These are phyloP conservation scores for Boechera divaricarpa DNA, from an alignment of 345 rosid species.

Conservation along the genomic window DNA sequence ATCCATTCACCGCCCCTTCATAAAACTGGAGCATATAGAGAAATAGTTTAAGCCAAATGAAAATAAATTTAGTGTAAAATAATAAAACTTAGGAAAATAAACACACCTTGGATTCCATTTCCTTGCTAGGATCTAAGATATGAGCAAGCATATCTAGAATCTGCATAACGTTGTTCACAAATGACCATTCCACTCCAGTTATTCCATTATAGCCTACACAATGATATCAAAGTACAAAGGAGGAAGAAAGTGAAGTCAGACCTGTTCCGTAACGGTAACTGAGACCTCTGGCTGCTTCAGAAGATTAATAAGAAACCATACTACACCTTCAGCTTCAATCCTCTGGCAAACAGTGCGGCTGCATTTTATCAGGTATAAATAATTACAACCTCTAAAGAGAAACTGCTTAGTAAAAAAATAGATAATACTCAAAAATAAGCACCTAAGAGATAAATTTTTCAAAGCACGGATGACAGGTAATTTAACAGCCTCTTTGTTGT, in stretches of 20 bases:
- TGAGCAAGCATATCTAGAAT: slow-evolving; percentile 69
- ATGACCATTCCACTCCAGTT: neutral
- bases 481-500: slow-evolving; percentile 54
- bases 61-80: slow-evolving; percentile 25
- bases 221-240: slow-evolving; percentile 10
- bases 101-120: slow-evolving; percentile 82
- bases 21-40: slow-evolving; percentile 57
- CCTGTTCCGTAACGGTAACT: slow-evolving; percentile 64
- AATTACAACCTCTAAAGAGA: slow-evolving; percentile 18
- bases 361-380: slow-evolving; percentile 36
- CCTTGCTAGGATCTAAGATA: slow-evolving; percentile 73
- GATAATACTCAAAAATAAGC: slow-evolving; percentile 1
- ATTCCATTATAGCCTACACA: slow-evolving; percentile 4
- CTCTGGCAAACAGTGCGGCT: slow-evolving; percentile 66
- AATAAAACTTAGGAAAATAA: slow-evolving; percentile 5
- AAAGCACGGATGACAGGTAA: slow-evolving; percentile 62
- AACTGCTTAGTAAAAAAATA: neutral
- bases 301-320: slow-evolving; percentile 56
- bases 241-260: slow-evolving; percentile 35
- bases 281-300: slow-evolving; percentile 59
- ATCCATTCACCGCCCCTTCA: slow-evolving; percentile 64
- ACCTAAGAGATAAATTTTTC: slow-evolving; percentile 84
- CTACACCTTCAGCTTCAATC: slow-evolving; percentile 76
- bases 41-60: slow-evolving; percentile 30
- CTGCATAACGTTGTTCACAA: slow-evolving; percentile 53